Conservation (phyloP, 257 asterid species). For the Fraxinus cuspidata region DNA sequence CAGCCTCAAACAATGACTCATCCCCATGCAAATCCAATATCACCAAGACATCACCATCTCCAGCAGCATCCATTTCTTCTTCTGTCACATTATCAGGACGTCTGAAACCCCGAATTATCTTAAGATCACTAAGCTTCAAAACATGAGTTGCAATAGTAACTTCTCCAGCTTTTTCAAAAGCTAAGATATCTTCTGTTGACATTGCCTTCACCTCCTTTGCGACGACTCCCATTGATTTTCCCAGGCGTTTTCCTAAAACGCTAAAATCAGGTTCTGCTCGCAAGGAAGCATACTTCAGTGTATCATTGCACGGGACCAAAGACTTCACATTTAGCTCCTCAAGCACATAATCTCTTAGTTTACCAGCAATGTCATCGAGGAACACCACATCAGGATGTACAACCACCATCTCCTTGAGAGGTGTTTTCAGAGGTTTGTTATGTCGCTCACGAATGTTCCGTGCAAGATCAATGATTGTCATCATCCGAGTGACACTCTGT, state of each 20-base stretch:
- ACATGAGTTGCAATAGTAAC: slow-evolving; percentile 51
- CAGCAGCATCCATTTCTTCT: slow-evolving; percentile 89
- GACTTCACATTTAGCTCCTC: slow-evolving; percentile 95
- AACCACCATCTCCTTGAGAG: slow-evolving; percentile 89
- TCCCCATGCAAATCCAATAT: slow-evolving; percentile 72
- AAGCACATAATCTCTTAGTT: slow-evolving; percentile 78
- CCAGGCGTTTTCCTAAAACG: slow-evolving; percentile 80
- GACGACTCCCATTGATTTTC: slow-evolving; percentile 84
- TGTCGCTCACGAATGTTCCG: slow-evolving; percentile 95
- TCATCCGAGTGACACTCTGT: slow-evolving; percentile 89
- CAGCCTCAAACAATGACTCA: slow-evolving; percentile 76
- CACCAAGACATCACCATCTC: slow-evolving; percentile 97
- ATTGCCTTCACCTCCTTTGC: slow-evolving; percentile 76
- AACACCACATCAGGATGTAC: slow-evolving; percentile 91
- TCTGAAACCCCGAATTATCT: slow-evolving; percentile 79
- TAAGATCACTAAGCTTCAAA: slow-evolving; percentile 74
- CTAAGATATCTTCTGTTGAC: slow-evolving; percentile 81
- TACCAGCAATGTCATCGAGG: slow-evolving; percentile 77
- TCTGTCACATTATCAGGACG: slow-evolving; percentile 62
- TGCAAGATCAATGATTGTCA: slow-evolving; percentile 79
- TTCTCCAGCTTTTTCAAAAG: slow-evolving; percentile 85
- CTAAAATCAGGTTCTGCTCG: slow-evolving; percentile 98
- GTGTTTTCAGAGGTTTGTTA: slow-evolving; percentile 87
- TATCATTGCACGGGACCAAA: slow-evolving; percentile 72
- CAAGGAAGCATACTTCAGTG: slow-evolving; percentile 77